These are phyloP conservation scores for Termitomyces sp. DNA, from an alignment of 768 basidiomycete genomes.

Conservation along the genomic window DNA sequence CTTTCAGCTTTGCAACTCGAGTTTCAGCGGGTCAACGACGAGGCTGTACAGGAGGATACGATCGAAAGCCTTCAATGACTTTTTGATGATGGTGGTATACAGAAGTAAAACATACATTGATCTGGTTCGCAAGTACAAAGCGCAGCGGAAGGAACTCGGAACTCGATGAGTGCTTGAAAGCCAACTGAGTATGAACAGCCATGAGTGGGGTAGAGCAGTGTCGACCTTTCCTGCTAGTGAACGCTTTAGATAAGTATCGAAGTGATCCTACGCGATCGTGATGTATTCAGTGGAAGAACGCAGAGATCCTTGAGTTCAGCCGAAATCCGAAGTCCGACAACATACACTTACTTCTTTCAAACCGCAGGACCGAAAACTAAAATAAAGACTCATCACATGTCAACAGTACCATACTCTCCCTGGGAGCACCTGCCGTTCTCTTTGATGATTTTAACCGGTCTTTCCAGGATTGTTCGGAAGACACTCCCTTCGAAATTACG, in stretches of 20 bases:
- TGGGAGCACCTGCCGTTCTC: conserved; percentile 12
- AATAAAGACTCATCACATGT: conserved; percentile 1
- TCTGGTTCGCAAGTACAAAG: neutral
- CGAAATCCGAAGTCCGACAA: neutral
- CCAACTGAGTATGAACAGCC: neutral
- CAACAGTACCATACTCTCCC: neutral
- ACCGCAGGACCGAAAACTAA: neutral
- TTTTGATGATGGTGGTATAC: neutral
- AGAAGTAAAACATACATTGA: neutral
- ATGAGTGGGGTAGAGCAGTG: neutral
- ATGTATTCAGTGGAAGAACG: neutral
- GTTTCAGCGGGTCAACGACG: conserved; percentile 2
- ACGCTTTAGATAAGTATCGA: no score
- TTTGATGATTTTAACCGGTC: conserved; percentile 13
- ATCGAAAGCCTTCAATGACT: neutral
- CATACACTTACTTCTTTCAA: neutral
- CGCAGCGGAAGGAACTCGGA: neutral
- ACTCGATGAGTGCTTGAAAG: neutral
- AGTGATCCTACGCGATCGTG: neutral
- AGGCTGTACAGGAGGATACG: conserved; percentile 1
- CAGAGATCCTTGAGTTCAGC: neutral
- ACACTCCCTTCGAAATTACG: conserved; percentile 11
- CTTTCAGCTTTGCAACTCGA: neutral
- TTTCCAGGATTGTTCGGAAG: conserved; percentile 13
- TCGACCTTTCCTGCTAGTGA: neutral